Conservation (phyloP, 2,329 filamentous ascomycete genomes). For the Fusarium sarcochroum region DNA sequence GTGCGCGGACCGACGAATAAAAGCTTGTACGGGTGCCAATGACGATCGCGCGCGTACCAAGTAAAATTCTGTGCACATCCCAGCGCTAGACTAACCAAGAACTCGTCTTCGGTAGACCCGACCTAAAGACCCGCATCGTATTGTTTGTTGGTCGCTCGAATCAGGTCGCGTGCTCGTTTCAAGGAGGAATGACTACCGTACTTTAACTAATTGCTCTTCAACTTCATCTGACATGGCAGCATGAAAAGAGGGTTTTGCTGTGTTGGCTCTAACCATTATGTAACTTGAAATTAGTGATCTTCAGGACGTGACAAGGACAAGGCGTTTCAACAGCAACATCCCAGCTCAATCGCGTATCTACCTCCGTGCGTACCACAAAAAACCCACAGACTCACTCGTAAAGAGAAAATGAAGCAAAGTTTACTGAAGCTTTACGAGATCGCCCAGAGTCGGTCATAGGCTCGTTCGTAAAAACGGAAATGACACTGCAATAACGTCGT, state of each 20-base stretch:
- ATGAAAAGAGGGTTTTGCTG: no score
- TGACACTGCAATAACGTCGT: conserved; percentile 12
- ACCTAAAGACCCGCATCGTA: neutral
- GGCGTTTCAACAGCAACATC: conserved; percentile 1
- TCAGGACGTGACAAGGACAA: conserved; percentile 17
- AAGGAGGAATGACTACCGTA: conserved; percentile 11
- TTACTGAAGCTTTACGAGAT: conserved; percentile 7
- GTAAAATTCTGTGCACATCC: neutral
- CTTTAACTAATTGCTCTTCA: neutral
- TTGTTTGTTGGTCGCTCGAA: conserved; percentile 6
- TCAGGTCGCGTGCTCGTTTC: conserved; percentile 31
- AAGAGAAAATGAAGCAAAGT: neutral
- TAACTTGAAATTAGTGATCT: conserved; percentile 21
- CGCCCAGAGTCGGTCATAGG: neutral
- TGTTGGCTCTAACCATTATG: neutral
- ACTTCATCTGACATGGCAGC: no score
- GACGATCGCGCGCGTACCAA: neutral
- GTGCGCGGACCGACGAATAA: neutral
- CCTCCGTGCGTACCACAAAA: neutral
- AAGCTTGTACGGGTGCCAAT: conserved; percentile 21
- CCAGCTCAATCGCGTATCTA: conserved; percentile 19
- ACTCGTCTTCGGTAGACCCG: conserved; percentile 23
- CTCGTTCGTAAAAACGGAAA: conserved; percentile 27
- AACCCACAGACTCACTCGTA: neutral
- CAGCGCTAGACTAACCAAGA: neutral